Conservation (phyloP, 73 alveolate species). For the Stentor roeselii region DNA sequence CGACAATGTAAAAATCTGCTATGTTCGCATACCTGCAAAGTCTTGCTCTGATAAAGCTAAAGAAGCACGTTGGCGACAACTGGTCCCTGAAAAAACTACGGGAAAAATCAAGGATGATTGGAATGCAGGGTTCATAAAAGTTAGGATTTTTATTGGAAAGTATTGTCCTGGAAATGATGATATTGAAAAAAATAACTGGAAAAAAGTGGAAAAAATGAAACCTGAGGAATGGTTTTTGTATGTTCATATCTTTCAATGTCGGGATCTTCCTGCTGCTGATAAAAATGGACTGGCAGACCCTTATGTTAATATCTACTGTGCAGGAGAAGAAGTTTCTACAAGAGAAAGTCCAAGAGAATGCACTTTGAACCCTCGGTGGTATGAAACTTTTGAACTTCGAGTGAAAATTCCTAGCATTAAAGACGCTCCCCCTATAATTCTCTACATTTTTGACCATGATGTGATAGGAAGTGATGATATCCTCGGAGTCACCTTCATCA, state of each 20-base stretch:
- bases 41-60: constrained; percentile 42
- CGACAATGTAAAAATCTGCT: constrained; percentile 41
- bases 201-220: constrained; percentile 37
- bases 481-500: constrained; percentile 44
- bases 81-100: constrained; percentile 32
- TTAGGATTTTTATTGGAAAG: constrained; percentile 32
- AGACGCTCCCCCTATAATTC: constrained; percentile 56
- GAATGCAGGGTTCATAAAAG: constrained; percentile 49
- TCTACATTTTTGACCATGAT: constrained; percentile 50
- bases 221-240: constrained; percentile 28
- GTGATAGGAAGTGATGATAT: constrained; percentile 45
- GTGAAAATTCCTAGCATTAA: constrained; percentile 36
- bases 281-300: constrained; percentile 62
- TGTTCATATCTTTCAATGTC: constrained; percentile 46
- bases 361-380: constrained; percentile 56
- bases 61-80: constrained; percentile 31
- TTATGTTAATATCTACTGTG: constrained; percentile 37
- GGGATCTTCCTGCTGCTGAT: constrained; percentile 62
- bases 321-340: constrained; percentile 20
- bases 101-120: constrained; percentile 44
- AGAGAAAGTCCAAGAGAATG: constrained; percentile 29
- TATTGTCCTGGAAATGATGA: constrained; percentile 32
- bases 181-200: constrained; percentile 25
- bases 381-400: constrained; percentile 45
- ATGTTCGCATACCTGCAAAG: constrained; percentile 11